Evolutionary conservation across 768 basidiomycete genomes (phyloP).

Genomic region (Phylloporus arenicola): DNA sequence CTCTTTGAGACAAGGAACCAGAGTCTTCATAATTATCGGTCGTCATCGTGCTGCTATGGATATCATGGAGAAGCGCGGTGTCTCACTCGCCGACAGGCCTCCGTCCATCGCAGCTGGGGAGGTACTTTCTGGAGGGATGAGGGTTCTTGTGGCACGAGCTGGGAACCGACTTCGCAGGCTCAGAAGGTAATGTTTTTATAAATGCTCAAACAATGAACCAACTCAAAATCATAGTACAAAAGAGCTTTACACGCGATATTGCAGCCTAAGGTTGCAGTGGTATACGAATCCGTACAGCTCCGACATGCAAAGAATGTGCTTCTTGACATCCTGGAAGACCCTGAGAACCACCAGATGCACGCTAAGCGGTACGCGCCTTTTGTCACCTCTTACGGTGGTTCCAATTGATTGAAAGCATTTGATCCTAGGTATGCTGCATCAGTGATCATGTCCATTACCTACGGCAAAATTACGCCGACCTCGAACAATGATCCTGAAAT

Average conservation of each 20-base stretch:
- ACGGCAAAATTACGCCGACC: slow-evolving; percentile 37
- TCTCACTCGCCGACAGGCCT: slow-evolving; percentile 32
- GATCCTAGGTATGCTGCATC: slow-evolving; percentile 34
- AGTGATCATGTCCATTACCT: slow-evolving; percentile 35
- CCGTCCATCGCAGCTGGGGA: slow-evolving; percentile 33
- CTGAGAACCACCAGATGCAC: slow-evolving; percentile 31
- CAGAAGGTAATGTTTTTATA: slow-evolving; percentile 15
- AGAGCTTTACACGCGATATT: slow-evolving; percentile 33
- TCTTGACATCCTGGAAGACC: slow-evolving; percentile 32
- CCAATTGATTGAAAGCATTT: background rate
- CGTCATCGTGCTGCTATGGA: slow-evolving; percentile 33
- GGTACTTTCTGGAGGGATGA: slow-evolving; percentile 31
- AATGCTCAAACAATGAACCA: background rate
- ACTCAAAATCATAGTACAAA: background rate
- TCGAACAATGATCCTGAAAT: slow-evolving; percentile 35
- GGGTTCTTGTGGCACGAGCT: slow-evolving; percentile 21
- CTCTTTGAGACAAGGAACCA: slow-evolving; percentile 43
- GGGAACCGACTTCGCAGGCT: slow-evolving; percentile 30
- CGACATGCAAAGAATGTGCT: slow-evolving; percentile 30
- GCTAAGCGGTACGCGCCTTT: slow-evolving; percentile 22
- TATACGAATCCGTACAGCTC: slow-evolving; percentile 32
- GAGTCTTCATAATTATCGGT: slow-evolving; percentile 18
- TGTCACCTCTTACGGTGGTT: background rate
- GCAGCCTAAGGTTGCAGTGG: slow-evolving; percentile 28
- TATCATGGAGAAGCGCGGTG: slow-evolving; percentile 38